These are phyloP conservation scores for Herpetomonas samuelpessoai DNA, from an alignment of 208 protist genomes.

Conservation along the genomic window DNA sequence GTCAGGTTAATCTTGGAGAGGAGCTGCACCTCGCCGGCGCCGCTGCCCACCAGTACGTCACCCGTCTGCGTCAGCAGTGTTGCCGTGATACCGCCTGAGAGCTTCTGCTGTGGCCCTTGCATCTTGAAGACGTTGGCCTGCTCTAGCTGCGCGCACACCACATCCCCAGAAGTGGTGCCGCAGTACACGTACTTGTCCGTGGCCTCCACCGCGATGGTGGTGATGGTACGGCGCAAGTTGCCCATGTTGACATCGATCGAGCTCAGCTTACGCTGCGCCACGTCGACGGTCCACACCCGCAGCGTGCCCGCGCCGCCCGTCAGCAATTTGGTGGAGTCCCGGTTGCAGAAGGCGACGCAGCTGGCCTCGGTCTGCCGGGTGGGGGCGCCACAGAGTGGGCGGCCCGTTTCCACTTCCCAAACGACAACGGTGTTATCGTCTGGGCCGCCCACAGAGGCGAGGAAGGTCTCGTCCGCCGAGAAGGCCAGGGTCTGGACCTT, in stretches of 20 bases:
- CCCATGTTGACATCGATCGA: slow-evolving; percentile 90
- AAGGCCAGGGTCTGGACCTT: slow-evolving; percentile 94
- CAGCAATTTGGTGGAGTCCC: slow-evolving; percentile 80
- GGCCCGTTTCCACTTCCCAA: slow-evolving; percentile 92
- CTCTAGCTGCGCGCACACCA: slow-evolving; percentile 86
- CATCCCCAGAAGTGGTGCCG: slow-evolving; percentile 92
- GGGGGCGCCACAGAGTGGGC: slow-evolving; percentile 87
- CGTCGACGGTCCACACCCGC: slow-evolving; percentile 92
- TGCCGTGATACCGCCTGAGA: slow-evolving; percentile 82
- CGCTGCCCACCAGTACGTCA: slow-evolving; percentile 91
- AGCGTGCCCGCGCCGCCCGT: slow-evolving; percentile 87
- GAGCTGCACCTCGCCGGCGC: slow-evolving; percentile 85
- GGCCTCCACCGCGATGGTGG: slow-evolving; percentile 74
- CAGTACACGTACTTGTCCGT: slow-evolving; percentile 91
- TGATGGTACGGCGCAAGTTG: slow-evolving; percentile 76
- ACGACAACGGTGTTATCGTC: slow-evolving; percentile 96
- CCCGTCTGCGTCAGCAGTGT: slow-evolving; percentile 59
- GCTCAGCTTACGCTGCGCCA: slow-evolving; percentile 86
- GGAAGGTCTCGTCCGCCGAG: slow-evolving; percentile 89
- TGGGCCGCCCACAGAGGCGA: slow-evolving; percentile 92
- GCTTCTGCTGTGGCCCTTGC: slow-evolving; percentile 86
- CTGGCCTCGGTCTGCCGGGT: slow-evolving; percentile 78
- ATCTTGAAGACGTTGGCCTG: slow-evolving; percentile 89
- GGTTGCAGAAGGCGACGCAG: slow-evolving; percentile 87
- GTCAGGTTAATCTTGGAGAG: slow-evolving; percentile 89